Base-by-base conservation (phyloP, 2,329 filamentous ascomycete genomes). In the Talaromyces marneffei region DNA sequence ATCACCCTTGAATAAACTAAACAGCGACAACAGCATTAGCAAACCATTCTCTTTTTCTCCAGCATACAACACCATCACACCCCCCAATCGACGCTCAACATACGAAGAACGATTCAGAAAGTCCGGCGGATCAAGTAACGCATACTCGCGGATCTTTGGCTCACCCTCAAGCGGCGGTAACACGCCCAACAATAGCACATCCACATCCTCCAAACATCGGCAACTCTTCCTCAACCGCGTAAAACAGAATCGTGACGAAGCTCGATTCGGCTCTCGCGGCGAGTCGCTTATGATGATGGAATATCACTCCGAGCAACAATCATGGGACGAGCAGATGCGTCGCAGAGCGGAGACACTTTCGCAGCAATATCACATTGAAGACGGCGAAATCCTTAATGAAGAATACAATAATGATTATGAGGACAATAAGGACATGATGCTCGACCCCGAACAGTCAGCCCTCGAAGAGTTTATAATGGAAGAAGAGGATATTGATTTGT, bases 221-320 rank as follows among this genome's bases (percentile, higher is more conserved):
- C 71, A 69, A 23, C 68, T 71, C 48, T 80, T 79, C 59, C 65
- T 79, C 2, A 78, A 78, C 64, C 72, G 74, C 23, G 70, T 79
- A 18, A 74, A 72, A 54, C 68, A 67, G n/a, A 72, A 73, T 44
- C 74, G 78, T 31, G 75, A 78, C 14, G 67, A 69, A 37, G 71
- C 69, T 0, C 71, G 74, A 7, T 76, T 75, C 59, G 72, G 76
- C 63, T 69, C 68, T 65, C 75, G 70, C 65, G 76, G 72, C 65
- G 81, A 73, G 67, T 77, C 72, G 71, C 72, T 75, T 62, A 74
- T 72, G 70, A 75, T 68, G 65, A 75, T 72, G 74, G 78, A 79
- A 63, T 72, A 72, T 67, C 66, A 74, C 60, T 71, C 68, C 59
- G 75, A 73, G 66, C 70, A 72, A 68, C 71, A 69, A 64, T 64